Conservation (phyloP, 2,329 filamentous ascomycete species). For the Microdochium paspali region DNA sequence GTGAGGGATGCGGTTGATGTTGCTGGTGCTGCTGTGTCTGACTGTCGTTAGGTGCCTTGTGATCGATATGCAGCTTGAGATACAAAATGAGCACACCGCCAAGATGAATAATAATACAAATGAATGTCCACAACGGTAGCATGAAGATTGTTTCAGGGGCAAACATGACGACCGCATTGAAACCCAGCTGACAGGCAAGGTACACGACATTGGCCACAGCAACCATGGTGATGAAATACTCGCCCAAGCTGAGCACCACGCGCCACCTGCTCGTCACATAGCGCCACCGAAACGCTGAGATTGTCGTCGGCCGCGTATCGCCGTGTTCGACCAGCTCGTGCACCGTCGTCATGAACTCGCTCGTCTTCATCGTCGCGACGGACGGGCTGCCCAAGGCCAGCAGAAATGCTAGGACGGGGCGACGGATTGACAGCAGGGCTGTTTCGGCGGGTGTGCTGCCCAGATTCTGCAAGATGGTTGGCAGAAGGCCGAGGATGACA, state of each 20-base stretch:
- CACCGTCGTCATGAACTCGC: conserved; percentile 2
- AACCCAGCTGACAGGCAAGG: conserved; percentile 14
- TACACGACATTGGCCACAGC: conserved; percentile 14
- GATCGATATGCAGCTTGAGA: conserved; percentile 7
- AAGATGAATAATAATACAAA: conserved; percentile 12
- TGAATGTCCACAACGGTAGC: conserved; percentile 14
- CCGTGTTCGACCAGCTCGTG: neutral
- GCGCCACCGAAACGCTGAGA: neutral
- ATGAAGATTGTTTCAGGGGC: conserved; percentile 10
- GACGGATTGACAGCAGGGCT: conserved; percentile 6
- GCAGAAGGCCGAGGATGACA: conserved; percentile 11
- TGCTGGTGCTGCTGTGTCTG: neutral
- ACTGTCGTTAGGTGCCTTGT: neutral
- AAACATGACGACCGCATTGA: conserved; percentile 14
- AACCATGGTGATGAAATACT: conserved; percentile 12
- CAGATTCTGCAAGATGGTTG: conserved; percentile 9
- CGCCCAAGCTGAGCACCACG: conserved; percentile 1
- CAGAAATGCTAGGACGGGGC: conserved; percentile 8
- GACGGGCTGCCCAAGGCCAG: conserved; percentile 10
- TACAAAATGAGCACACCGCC: conserved; percentile 6
- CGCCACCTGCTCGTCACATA: neutral
- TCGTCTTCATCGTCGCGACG: conserved; percentile 7
- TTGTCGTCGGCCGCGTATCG: neutral
- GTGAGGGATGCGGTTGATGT: too few species aligned
- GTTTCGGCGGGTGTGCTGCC: conserved; percentile 11